Base-by-base conservation (phyloP, 805 yeast genomes). In the Zygosaccharomyces gambellarensis region DNA sequence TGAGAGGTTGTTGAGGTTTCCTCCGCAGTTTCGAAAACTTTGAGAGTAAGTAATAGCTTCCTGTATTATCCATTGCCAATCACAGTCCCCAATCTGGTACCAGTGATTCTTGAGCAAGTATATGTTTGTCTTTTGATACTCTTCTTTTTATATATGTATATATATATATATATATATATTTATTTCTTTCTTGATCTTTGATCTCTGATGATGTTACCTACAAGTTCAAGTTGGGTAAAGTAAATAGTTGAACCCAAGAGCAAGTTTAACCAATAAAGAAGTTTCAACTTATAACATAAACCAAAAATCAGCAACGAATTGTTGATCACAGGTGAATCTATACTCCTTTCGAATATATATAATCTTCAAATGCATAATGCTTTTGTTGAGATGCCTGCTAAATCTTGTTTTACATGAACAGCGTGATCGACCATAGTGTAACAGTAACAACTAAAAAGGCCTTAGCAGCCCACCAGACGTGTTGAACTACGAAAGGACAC, bases 391-490 rank as follows among this genome's bases (percentile, higher is more conserved):
- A 6, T 25, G 28, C 9, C 9, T 25, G 28, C 9, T 25, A 25
- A 11, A 19, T 11, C 31, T 19, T 5, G 25, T n/a, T 29, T 25
- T 46, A 51, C 40, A 51, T 25, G 14, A 51, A 38, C 17, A 49
- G 46, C 39, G 47, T 52, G 12, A 70, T 41, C 0, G 80, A 73
- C 29, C 67, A 65, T 5, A 75, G 49, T 4, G 78, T 49, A 0
- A 73, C 56, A 0, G 79, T 68, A 9, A 81, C 45, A 1, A 77
- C 49, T 3, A 75, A 63, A 5, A 77, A 58, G 1, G 83, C 76
- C 60, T 87, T 83, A 2, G 95, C 77, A 6, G 78, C 87, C 99
- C 99, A 94, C 99, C 99, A 94, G 46, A 86, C 80, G 64, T 90
- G 97, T 69, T 90, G 97, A 9, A 88, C 79, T 1, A 79, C 77